Evolutionary conservation across 805 yeast genomes (phyloP), one percentile per base, ranked within the genome.

Genomic region (Candida fluviatilis): DNA sequence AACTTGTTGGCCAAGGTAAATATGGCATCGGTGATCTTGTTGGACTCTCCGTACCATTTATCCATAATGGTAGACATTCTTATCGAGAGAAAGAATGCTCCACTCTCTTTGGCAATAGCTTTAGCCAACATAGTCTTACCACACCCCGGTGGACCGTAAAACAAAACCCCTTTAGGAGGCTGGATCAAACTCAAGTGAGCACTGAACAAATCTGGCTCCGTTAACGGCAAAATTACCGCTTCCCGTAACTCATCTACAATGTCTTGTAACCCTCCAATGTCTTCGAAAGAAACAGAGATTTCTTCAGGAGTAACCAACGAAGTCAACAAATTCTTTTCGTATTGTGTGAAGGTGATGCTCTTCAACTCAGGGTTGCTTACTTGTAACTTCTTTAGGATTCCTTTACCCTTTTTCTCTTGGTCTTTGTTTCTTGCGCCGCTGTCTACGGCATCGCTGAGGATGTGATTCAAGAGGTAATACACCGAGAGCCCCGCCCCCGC

Each of bases 81-180:
- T 36, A 91, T 84, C 51, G 90, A 88, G 35, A 91, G 75, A 62
- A 91, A 91, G 50, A 82, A 88, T 0, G 98, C 98, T 1, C 87
- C 88, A 48, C 95, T 82, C 58, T 90, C 96, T 39, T 79, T 75
- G 1, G 98, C 98, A 27, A 91, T 73, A 0, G 97, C 97, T 60
- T 90, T 91, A 7, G 97, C 98, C 50, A 91, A 69, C 96, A 91
- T 87, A 3, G 98, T 91, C 62, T 91, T 91, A 39, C 98, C 98
- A 60, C 97, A 91, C 0, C 98, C 98, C 0, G 98, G 98, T 3
- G 98, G 97, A 0, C 98, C 98, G 55, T 87, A 82, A 35, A 90
- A 71, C 25, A 91, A 64, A 2, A 91, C 97, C 29, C 99, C 99
- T 54, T 87, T 89, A 2, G 99, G 99, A 1, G 96, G 91, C 53